These are phyloP conservation scores for Luffa acutangula DNA, from an alignment of 306 rosid species.

Conservation along the genomic window DNA sequence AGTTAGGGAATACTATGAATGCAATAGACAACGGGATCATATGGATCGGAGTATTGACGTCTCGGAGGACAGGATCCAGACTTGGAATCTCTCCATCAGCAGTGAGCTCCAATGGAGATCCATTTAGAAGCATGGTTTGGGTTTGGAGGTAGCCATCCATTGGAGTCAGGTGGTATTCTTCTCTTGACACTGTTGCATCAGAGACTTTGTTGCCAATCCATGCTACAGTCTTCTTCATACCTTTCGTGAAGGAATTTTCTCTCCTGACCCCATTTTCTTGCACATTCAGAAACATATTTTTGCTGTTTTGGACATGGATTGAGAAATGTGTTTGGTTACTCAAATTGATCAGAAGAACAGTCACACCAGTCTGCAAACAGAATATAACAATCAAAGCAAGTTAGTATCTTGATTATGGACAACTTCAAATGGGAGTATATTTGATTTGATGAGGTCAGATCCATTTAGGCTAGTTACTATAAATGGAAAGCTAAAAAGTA, in stretches of 20 bases:
- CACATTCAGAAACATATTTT: conserved; percentile 4
- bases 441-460: background rate
- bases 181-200: conserved; percentile 41
- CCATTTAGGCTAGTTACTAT: background rate
- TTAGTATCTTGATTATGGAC: background rate
- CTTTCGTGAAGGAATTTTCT: conserved; percentile 24
- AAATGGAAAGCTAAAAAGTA: background rate
- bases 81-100: conserved; percentile 53
- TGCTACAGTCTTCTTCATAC: conserved; percentile 56
- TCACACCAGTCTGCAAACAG: conserved; percentile 47
- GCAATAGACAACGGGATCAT: conserved; percentile 32
- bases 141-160: conserved; percentile 40
- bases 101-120: conserved; percentile 48
- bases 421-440: background rate
- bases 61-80: conserved; percentile 34
- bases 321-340: conserved; percentile 67
- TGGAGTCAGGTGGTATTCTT: conserved; percentile 75
- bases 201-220: conserved; percentile 74
- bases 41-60: conserved; percentile 30
- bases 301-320: conserved; percentile 27
- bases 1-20: conserved; percentile 36
- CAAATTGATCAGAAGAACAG: conserved; percentile 63
- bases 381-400: background rate
- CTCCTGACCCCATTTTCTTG: conserved; percentile 6
- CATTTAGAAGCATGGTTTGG: conserved; percentile 62